Conservation (phyloP, 1,284 basidiomycete species). For the Neolentinus lepideus region DNA sequence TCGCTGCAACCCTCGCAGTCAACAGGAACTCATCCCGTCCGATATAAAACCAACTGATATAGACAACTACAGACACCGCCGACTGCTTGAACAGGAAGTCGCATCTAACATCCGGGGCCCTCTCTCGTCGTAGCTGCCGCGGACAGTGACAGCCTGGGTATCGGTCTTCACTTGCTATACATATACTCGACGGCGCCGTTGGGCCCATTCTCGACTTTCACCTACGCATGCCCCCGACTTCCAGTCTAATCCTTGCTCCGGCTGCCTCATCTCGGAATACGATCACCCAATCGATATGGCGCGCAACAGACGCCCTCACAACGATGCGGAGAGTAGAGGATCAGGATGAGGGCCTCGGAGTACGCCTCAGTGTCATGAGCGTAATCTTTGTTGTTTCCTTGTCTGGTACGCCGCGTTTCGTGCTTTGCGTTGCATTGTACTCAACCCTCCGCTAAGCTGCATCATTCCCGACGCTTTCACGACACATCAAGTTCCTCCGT, state of each 20-base stretch:
- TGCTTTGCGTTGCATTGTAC: not conserved
- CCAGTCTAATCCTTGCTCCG: not conserved
- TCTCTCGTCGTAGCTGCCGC: not conserved
- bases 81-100: not conserved
- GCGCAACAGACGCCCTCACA: not conserved
- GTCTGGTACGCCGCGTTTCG: conserved; percentile 19
- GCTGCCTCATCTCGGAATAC: not conserved
- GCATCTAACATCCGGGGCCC: not conserved
- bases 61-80: too few relatives aligned
- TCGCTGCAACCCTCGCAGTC: not conserved
- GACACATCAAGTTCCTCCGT: conserved; percentile 39
- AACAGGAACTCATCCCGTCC: not conserved
- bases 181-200: not conserved
- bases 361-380: conserved; percentile 3
- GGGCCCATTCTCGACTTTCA: not conserved
- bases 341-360: not conserved
- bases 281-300: too few relatives aligned
- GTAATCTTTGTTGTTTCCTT: conserved; percentile 29
- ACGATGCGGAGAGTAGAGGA: not conserved
- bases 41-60: too few relatives aligned
- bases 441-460: conserved; percentile 36
- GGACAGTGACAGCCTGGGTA: not conserved
- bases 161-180: not conserved
- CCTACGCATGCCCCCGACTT: not conserved
- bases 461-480: conserved; percentile 61